Percentiles rank a stretch among this genome's conserved stretches.
These are phyloP conservation scores for Betula pendula DNA, from an alignment of 306 rosid species.

Conservation along the genomic window DNA sequence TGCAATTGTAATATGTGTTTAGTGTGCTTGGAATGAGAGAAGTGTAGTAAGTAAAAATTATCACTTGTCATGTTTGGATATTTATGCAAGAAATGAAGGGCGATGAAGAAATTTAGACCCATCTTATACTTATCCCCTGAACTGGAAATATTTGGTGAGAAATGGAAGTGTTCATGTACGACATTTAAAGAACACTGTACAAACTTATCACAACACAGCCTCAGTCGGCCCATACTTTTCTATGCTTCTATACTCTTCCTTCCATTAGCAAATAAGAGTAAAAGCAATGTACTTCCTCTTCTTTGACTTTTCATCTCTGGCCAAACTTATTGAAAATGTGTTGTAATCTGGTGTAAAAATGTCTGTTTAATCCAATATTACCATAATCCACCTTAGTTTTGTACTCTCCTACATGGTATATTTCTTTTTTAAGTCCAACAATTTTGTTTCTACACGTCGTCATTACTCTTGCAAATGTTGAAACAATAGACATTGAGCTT, in stretches of 20 bases:
- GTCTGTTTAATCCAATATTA: no score
- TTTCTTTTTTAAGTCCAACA: no score
- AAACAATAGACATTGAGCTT: neutral
- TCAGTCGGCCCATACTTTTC: neutral
- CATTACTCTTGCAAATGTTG: no score
- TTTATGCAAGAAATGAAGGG: neutral
- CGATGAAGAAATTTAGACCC: neutral
- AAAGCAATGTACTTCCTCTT: no score
- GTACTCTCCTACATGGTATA: no score
- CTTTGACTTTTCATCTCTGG: no score
- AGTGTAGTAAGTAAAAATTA: neutral
- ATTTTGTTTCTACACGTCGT: no score
- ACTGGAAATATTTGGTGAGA: neutral
- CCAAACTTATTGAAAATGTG: no score
- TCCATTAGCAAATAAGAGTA: neutral
- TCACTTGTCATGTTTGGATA: neutral
- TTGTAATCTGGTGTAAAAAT: no score
- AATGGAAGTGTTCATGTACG: neutral
- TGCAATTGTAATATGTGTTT: conserved; percentile 12
- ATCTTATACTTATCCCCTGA: neutral
- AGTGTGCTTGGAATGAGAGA: conserved; percentile 10
- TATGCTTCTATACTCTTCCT: neutral
- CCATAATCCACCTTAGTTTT: no score
- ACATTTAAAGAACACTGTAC: neutral
- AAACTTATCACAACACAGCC: neutral